These are phyloP conservation scores for Funneliformis geosporum DNA, from an alignment of 192 early-diverging fungal genomes.

Conservation along the genomic window DNA sequence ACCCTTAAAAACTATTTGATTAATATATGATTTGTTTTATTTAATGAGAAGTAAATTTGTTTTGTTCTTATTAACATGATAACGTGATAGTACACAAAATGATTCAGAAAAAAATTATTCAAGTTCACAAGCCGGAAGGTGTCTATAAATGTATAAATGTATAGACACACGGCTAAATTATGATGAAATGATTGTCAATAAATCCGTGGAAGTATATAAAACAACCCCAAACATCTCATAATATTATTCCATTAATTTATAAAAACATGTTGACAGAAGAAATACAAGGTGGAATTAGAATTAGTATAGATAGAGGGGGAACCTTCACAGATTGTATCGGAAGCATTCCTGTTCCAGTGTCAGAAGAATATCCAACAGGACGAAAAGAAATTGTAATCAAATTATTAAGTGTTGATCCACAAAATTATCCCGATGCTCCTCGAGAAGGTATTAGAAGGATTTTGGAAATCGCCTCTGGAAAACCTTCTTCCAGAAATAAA, in stretches of 20 bases:
- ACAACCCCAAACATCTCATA: too few relatives aligned
- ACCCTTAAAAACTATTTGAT: too few relatives aligned
- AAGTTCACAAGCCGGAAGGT: too few relatives aligned
- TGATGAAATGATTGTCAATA: too few relatives aligned
- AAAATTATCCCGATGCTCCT: slow-evolving; percentile 88
- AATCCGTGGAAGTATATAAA: too few relatives aligned
- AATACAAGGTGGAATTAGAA: slow-evolving; percentile 35
- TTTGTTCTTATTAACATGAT: too few relatives aligned
- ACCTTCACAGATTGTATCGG: slow-evolving; percentile 97
- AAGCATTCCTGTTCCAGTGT: slow-evolving; percentile 59
- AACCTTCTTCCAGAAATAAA: slow-evolving; percentile 61
- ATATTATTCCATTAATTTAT: neutral
- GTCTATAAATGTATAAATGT: too few relatives aligned
- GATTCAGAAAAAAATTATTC: too few relatives aligned
- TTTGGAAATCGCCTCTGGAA: slow-evolving; percentile 76
- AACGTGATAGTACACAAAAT: too few relatives aligned
- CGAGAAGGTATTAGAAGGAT: slow-evolving; percentile 92
- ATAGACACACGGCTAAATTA: too few relatives aligned
- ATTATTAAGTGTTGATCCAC: slow-evolving; percentile 88
- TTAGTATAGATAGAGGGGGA: slow-evolving; percentile 92
- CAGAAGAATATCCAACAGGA: slow-evolving; percentile 47
- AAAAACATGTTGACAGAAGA: neutral
- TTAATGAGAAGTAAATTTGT: too few relatives aligned
- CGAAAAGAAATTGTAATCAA: slow-evolving; percentile 80
- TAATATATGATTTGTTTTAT: too few relatives aligned